Evolutionary conservation across 139 green algal genomes (phyloP).

Genomic region (Closterium sp.): DNA sequence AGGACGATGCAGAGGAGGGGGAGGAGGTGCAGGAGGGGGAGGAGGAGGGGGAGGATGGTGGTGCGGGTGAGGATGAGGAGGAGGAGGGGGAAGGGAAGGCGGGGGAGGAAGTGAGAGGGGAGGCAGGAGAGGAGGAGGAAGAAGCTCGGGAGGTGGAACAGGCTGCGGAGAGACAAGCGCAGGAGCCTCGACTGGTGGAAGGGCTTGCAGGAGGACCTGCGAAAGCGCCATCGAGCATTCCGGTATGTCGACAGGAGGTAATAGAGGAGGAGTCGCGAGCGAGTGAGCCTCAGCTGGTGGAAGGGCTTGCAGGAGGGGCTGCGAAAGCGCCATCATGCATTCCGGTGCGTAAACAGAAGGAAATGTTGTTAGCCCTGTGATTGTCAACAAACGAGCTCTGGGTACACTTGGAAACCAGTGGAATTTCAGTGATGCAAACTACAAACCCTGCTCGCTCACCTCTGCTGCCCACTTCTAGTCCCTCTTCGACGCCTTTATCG

Average conservation of each 20-base stretch:
- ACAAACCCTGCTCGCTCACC: too few relatives aligned
- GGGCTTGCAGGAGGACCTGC: not conserved
- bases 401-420: too few relatives aligned
- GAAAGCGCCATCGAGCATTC: not conserved
- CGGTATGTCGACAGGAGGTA: not conserved
- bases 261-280: too few relatives aligned
- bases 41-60: not conserved
- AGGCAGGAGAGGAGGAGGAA: not conserved
- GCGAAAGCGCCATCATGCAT: too few relatives aligned
- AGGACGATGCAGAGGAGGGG: not conserved
- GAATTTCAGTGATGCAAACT: too few relatives aligned
- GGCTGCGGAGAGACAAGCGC: not conserved
- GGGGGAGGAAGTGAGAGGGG: not conserved
- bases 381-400: too few relatives aligned
- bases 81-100: not conserved
- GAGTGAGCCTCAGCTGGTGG: too few relatives aligned
- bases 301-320: too few relatives aligned
- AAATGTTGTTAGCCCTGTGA: too few relatives aligned
- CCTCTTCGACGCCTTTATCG: too few relatives aligned
- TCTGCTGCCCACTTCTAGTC: too few relatives aligned
- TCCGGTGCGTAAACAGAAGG: too few relatives aligned
- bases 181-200: not conserved
- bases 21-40: not conserved
- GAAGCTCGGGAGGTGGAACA: not conserved
- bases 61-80: not conserved